These are phyloP conservation scores for Gomphus bonarii DNA, from an alignment of 1,284 basidiomycete genomes.

Conservation along the genomic window DNA sequence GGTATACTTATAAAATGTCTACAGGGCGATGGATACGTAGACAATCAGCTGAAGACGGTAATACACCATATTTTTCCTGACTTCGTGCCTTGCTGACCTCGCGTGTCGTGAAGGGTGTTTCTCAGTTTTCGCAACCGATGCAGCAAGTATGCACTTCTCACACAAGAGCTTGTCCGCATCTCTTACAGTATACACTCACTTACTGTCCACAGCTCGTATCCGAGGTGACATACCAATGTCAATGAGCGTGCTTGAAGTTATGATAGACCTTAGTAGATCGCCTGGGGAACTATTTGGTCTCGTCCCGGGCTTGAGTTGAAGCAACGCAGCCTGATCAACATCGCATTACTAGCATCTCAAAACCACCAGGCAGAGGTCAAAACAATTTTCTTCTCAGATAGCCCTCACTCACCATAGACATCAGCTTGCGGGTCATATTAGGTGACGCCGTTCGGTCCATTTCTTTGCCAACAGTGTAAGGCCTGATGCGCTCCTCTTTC, in stretches of 20 bases:
- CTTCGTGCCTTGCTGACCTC: not conserved
- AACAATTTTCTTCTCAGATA: not conserved
- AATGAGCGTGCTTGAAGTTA: not conserved
- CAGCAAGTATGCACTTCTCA: conserved; percentile 4
- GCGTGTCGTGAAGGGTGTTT: not conserved
- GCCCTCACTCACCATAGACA: not conserved
- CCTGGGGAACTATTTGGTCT: conserved; percentile 9
- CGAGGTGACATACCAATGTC: not conserved
- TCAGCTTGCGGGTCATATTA: conserved; percentile 10
- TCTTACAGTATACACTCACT: not conserved
- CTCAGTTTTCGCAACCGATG: conserved; percentile 9
- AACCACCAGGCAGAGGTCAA: conserved; percentile 6
- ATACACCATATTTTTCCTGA: not conserved
- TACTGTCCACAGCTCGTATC: conserved; percentile 1
- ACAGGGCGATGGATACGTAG: conserved; percentile 9
- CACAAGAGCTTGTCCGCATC: not conserved
- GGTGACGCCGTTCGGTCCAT: not conserved
- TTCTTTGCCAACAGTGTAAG: not conserved
- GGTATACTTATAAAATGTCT: not conserved
- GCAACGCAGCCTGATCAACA: conserved; percentile 10
- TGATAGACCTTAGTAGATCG: conserved; percentile 5
- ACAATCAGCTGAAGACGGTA: conserved; percentile 10
- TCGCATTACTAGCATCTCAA: conserved; percentile 6
- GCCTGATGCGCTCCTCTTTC: not conserved
- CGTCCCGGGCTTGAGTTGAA: conserved; percentile 10